phyloP scores from a whole-genome alignment of 805 yeast genomes.

The Ogataea nitratoaversa region DNA sequence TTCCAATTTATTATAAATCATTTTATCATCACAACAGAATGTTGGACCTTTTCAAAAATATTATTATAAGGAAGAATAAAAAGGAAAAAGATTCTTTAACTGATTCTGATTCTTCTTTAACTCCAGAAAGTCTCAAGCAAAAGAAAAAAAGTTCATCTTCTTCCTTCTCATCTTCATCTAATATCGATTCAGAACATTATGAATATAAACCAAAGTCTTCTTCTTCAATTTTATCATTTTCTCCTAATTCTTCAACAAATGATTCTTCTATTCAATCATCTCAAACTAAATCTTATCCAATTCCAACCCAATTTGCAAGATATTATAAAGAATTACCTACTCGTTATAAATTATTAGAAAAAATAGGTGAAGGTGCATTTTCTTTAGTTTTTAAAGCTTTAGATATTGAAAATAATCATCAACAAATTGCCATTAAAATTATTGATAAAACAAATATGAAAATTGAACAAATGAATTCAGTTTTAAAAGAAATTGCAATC shows the following conservation, averaged over 20 bases:
- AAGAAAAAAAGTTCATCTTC: not conserved
- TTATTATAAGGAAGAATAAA: constrained; percentile 21
- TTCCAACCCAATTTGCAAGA: constrained; percentile 9
- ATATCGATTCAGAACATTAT: too few relatives aligned
- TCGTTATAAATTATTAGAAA: constrained; percentile 25
- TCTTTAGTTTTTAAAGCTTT: constrained; percentile 76
- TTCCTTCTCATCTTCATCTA: not conserved
- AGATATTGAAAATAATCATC: constrained; percentile 37
- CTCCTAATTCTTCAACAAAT: not conserved
- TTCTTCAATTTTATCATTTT: not conserved
- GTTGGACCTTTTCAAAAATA: constrained; percentile 28
- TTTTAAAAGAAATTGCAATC: constrained; percentile 67
- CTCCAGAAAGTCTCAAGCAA: too few relatives aligned
- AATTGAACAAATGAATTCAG: constrained; percentile 48
- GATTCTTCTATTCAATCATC: constrained; percentile 2
- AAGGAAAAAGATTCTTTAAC: constrained; percentile 5
- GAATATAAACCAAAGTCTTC: too few relatives aligned
- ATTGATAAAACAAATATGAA: constrained; percentile 59
- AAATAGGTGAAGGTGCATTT: constrained; percentile 85
- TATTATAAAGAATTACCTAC: constrained; percentile 27
- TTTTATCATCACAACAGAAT: too few relatives aligned
- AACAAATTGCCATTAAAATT: constrained; percentile 66
- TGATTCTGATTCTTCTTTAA: not conserved
- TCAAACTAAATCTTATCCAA: not conserved
- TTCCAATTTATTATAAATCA: too few relatives aligned